phyloP scores from a whole-genome alignment of 495 filamentous ascomycete genomes.

The Penicillium dipodomyicola region DNA sequence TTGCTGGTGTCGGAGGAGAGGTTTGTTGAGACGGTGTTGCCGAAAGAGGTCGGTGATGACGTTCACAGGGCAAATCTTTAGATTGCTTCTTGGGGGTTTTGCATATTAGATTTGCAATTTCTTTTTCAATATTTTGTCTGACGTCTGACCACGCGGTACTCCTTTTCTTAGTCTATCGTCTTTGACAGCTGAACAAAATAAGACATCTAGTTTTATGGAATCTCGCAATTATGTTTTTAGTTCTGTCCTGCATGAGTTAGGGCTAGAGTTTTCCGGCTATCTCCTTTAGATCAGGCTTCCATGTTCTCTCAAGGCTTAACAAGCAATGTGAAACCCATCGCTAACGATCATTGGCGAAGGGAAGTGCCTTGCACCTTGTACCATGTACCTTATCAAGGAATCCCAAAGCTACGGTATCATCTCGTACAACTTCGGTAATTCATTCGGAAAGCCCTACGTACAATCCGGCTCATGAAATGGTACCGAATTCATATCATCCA shows the following conservation, averaged over 20 bases:
- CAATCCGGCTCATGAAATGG: neutral
- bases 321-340: neutral
- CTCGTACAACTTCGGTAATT: neutral
- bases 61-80: conserved; percentile 16
- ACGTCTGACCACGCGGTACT: neutral
- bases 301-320: neutral
- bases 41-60: conserved; percentile 11
- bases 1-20: conserved; percentile 47
- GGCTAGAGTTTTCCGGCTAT: neutral
- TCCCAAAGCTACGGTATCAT: neutral
- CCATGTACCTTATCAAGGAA: neutral
- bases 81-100: neutral
- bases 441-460: no score
- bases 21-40: conserved; percentile 26
- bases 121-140: neutral
- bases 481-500: neutral
- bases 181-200: neutral
- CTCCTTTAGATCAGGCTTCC: neutral
- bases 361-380: neutral
- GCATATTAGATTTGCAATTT: neutral
- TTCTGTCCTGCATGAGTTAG: neutral
- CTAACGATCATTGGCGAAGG: neutral
- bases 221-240: neutral
- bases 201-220: neutral
- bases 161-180: neutral